These are phyloP conservation scores for Trichoderma asperellum DNA, from an alignment of 2,329 filamentous ascomycete genomes.

Conservation along the genomic window DNA sequence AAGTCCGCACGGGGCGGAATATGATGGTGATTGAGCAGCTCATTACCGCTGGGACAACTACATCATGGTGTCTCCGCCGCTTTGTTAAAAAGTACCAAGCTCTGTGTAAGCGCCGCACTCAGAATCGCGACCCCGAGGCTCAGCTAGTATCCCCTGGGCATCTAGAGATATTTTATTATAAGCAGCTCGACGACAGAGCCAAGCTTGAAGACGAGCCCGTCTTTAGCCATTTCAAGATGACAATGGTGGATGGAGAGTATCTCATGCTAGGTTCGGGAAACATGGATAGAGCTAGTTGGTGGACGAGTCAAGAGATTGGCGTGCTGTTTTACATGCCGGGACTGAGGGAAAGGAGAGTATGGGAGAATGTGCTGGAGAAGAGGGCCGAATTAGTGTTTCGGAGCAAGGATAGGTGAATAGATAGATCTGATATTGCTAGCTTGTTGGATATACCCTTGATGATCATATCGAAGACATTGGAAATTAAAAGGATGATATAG, in stretches of 20 bases:
- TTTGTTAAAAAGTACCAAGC: slow-evolving; percentile 60
- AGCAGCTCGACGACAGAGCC: slow-evolving; percentile 41
- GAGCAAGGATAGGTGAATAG: not conserved
- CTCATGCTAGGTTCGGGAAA: slow-evolving; percentile 79
- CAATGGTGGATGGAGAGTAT: slow-evolving; percentile 69
- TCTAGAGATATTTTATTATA: slow-evolving; percentile 64
- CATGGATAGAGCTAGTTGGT: slow-evolving; percentile 84
- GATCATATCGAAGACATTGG: not conserved
- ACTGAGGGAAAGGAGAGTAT: slow-evolving; percentile 44
- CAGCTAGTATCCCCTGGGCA: slow-evolving; percentile 49
- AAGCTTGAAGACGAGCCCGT: slow-evolving; percentile 60
- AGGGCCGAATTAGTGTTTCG: slow-evolving; percentile 43
- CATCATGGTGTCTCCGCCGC: slow-evolving; percentile 63
- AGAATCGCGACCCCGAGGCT: slow-evolving; percentile 46
- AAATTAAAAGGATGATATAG: not conserved
- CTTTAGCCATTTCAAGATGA: slow-evolving; percentile 78
- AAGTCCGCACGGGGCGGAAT: slow-evolving; percentile 66
- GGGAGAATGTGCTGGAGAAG: slow-evolving; percentile 45
- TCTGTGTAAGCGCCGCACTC: slow-evolving; percentile 32
- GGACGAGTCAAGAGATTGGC: slow-evolving; percentile 82
- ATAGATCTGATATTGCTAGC: not conserved
- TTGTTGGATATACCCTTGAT: not conserved
- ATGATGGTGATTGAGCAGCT: slow-evolving; percentile 83
- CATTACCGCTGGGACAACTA: slow-evolving; percentile 77
- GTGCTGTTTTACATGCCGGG: slow-evolving; percentile 58